Conservation (phyloP, 306 rosid species). For the Prunus salicina region DNA sequence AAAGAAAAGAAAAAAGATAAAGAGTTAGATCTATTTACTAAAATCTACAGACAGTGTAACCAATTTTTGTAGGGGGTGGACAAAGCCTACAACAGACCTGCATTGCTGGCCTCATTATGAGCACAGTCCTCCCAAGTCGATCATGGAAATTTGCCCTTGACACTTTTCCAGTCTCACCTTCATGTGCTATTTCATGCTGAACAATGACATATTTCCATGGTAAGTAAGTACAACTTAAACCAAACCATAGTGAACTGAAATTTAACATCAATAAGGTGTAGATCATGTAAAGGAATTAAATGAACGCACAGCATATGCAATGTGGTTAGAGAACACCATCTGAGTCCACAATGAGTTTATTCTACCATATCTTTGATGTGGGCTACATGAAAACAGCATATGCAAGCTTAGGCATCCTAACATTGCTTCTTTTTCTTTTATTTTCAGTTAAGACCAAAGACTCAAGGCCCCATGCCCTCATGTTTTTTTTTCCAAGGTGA, state of each 20-base stretch:
- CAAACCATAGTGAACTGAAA: not conserved
- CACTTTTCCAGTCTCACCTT: conserved; percentile 91
- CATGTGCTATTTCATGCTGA: conserved; percentile 85
- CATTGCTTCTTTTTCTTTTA: not conserved
- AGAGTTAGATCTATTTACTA: conserved; percentile 3
- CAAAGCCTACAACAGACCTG: conserved; percentile 36
- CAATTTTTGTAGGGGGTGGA: not conserved
- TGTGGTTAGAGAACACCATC: not conserved
- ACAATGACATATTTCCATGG: not conserved
- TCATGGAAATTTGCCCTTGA: conserved; percentile 77
- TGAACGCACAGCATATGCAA: not conserved
- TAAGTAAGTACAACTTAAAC: not conserved
- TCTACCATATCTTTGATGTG: not conserved
- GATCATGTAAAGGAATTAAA: not conserved
- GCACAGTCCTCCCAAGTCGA: conserved; percentile 76
- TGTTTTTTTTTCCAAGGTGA: not conserved
- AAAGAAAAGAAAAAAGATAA: not conserved
- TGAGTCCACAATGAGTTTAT: not conserved
- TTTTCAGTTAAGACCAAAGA: not conserved
- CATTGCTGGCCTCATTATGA: conserved; percentile 85
- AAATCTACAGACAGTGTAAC: not conserved
- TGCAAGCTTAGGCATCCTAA: not conserved
- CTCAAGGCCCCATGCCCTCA: not conserved
- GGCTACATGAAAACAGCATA: not conserved
- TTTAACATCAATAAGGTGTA: not conserved